Base-by-base conservation (phyloP, 2,329 filamentous ascomycete genomes). In the Teratosphaeria epicoccoides region DNA sequence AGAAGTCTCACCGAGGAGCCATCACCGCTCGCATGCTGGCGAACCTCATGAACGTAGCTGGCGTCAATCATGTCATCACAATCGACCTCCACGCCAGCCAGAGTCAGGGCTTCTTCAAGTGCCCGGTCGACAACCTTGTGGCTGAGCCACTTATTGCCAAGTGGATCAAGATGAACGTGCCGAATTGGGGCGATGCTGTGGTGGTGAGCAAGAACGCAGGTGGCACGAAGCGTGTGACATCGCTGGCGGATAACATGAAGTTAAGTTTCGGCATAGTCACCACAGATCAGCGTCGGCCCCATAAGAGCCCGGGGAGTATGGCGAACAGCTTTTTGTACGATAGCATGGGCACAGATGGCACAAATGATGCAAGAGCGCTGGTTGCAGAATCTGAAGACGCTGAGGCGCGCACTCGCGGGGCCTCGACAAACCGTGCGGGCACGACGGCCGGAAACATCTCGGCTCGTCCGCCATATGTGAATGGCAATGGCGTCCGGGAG, bases 81-180 rank as follows among this genome's bases (percentile, higher is more conserved):
- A 86, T 98, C 66, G 93, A 98, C 67, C 79, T 98, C 25, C 93
- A 98, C 73, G 80, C 81, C 64, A 73, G 77, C n/a, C 93, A 97
- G 74, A 97, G 97, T 88, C 93, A 98, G 73, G 93, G 93, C 53
- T 98, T 98, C 74, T 98, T 98, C 78, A 87, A 87, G 66, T 95
- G 91, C 61, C 93, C 93, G 0, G 91, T 98, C 54, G 93, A 98
- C 71, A 97, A 98, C 66, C 83, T 98, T 49, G 88, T 95, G 62
- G 93, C 93, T 49, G 93, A 98, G 69, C 91, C 93, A 14, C 79
- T 97, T 57, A 88, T 98, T 63, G 89, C 91, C 50, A 86, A 88
- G 61, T 98, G 93, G 93, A 95, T 98, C 63, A 84, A 85, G 55
- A 82, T 85, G 68, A 93, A 96, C 66, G 85, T 98, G 37, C 77